Percentiles rank a stretch among this genome's conserved stretches.
phyloP scores from a whole-genome alignment of 2,329 filamentous ascomycete genomes.

The Colletotrichum spaethianum region DNA sequence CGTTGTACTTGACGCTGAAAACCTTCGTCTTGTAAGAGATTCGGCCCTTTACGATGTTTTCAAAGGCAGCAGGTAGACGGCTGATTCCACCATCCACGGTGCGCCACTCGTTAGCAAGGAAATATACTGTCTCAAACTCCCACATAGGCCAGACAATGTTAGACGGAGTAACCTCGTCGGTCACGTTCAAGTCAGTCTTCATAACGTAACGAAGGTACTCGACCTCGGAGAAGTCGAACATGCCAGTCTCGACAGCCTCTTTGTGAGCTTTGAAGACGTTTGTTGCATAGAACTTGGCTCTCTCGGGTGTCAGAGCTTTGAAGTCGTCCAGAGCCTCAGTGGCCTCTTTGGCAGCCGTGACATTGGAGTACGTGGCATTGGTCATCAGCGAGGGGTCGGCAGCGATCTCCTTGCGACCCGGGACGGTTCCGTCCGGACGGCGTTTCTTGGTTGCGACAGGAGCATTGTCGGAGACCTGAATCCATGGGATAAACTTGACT shows the following conservation, averaged over 20 bases:
- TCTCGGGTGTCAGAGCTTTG: constrained; percentile 44
- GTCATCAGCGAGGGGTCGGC: constrained; percentile 42
- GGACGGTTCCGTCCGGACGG: constrained; percentile 48
- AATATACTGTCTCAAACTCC: constrained; percentile 49
- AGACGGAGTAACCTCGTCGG: constrained; percentile 51
- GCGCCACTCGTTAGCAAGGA: constrained; percentile 46
- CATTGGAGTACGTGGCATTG: constrained; percentile 44
- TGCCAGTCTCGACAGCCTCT: constrained; percentile 47
- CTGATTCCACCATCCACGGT: constrained; percentile 53
- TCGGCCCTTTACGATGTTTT: constrained; percentile 49
- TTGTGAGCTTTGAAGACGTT: constrained; percentile 51
- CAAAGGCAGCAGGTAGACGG: constrained; percentile 52
- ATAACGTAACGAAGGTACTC: constrained; percentile 52
- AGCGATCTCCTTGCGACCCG: constrained; percentile 45
- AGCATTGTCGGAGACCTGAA: constrained; percentile 54
- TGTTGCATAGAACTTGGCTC: constrained; percentile 43
- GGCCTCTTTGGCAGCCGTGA: constrained; percentile 45
- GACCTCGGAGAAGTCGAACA: constrained; percentile 50
- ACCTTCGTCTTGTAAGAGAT: constrained; percentile 45
- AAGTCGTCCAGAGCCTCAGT: constrained; percentile 46
- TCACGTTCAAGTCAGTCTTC: constrained; percentile 53
- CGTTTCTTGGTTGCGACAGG: constrained; percentile 45
- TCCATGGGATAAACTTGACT: constrained; percentile 59
- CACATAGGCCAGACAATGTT: constrained; percentile 48
- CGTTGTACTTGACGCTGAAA: constrained; percentile 45